Conservation (phyloP, 345 rosid genomes). For the Anastatica hierochuntica region DNA sequence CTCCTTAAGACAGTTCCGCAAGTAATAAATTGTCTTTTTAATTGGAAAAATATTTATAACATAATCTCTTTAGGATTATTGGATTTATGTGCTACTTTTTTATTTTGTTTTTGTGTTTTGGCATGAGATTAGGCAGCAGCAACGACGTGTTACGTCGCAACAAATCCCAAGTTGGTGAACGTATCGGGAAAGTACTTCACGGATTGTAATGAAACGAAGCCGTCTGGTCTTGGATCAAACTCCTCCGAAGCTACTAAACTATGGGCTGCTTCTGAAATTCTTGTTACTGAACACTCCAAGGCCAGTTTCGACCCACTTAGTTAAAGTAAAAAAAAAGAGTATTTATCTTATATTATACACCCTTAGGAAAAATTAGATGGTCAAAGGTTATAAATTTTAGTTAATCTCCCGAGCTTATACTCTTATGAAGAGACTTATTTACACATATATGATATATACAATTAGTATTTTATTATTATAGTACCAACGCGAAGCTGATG, state of each 20-base stretch:
- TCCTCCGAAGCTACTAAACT: conserved; percentile 57
- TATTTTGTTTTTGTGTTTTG: too few relatives aligned
- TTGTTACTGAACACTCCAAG: conserved; percentile 57
- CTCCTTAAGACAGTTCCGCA: conserved; percentile 84
- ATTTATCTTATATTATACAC: background rate
- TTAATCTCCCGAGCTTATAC: background rate
- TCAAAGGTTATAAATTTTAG: background rate
- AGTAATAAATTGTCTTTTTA: conserved; percentile 32
- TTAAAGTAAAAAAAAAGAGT: background rate
- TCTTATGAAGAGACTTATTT: background rate
- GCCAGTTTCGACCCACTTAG: conserved; percentile 34
- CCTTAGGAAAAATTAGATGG: conserved; percentile 14
- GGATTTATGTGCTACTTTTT: conserved; percentile 9
- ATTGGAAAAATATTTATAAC: background rate
- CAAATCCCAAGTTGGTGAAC: conserved; percentile 45
- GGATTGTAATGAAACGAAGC: conserved; percentile 75
- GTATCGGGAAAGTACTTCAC: conserved; percentile 71
- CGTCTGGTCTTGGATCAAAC: conserved; percentile 67
- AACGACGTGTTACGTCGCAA: conserved; percentile 83
- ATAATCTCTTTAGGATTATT: background rate
- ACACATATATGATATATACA: background rate
- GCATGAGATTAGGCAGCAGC: conserved; percentile 65
- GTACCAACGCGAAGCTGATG: background rate
- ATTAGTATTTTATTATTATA: background rate
- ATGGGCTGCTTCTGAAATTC: conserved; percentile 75